Percentiles rank a stretch among this genome's conserved stretches.
Conservation (phyloP, 1,284 basidiomycete genomes). For the Ceratobasidium sp. region DNA sequence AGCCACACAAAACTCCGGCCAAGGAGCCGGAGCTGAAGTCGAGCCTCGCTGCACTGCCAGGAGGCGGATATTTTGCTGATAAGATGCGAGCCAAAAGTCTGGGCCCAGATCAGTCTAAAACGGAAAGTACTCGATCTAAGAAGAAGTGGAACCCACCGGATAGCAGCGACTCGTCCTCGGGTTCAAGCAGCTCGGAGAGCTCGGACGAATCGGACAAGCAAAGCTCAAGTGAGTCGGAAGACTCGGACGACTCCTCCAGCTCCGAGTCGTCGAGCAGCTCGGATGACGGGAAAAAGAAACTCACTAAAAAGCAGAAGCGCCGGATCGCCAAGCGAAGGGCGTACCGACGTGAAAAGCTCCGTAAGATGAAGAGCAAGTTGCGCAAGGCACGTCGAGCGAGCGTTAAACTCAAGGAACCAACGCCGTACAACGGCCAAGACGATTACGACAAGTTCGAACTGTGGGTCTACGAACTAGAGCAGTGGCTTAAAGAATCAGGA, state of each 20-base stretch:
- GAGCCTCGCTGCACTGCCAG: not conserved
- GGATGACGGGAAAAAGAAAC: not conserved
- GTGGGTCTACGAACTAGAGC: slow-evolving; percentile 11
- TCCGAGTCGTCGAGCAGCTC: slow-evolving; percentile 1
- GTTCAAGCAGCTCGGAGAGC: not conserved
- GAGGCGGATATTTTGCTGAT: not conserved
- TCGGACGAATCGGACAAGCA: no score
- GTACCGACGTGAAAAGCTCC: no score
- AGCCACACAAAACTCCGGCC: no score
- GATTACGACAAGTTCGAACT: slow-evolving; percentile 35
- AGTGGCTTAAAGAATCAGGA: slow-evolving; percentile 25
- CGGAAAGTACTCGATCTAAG: not conserved
- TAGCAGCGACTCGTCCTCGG: not conserved
- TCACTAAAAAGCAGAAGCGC: not conserved
- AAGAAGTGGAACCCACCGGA: not conserved
- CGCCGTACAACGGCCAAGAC: slow-evolving; percentile 8
- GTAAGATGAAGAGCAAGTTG: no score
- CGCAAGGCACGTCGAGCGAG: not conserved
- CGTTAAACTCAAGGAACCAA: not conserved
- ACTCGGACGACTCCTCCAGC: not conserved
- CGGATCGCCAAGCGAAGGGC: no score
- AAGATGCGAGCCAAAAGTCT: not conserved
- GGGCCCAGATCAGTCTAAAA: not conserved
- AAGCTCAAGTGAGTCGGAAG: not conserved
- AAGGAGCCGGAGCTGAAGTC: not conserved